A percentile compares a stretch with the other conserved stretches of the same genome.
phyloP scores from a whole-genome alignment of 108 stramenopile genomes.

The Pseudonitzschia delicatissima region DNA sequence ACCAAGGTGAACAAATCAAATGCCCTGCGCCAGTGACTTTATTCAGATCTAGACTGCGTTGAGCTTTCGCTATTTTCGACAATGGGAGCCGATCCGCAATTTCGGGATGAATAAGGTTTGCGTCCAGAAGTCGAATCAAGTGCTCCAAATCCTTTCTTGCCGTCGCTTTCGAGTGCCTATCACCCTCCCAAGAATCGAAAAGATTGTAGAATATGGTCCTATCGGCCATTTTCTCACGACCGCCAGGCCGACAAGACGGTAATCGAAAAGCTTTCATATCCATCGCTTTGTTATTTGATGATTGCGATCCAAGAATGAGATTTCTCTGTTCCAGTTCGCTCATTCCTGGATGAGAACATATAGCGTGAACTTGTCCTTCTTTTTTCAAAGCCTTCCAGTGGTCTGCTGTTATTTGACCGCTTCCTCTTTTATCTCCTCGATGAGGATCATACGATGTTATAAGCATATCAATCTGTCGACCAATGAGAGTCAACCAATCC shows the following conservation, averaged over 20 bases:
- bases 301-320: constrained; percentile 2
- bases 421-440: background rate
- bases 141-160: constrained; percentile 60
- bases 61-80: constrained; percentile 62
- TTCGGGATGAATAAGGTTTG: constrained; percentile 43
- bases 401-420: constrained; percentile 28
- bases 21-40: constrained; percentile 28
- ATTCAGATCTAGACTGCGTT: constrained; percentile 39
- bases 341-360: constrained; percentile 31
- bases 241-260: background rate
- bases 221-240: constrained; percentile 28
- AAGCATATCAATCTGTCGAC: constrained; percentile 47
- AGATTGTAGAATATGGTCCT: constrained; percentile 38
- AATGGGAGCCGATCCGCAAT: constrained; percentile 56
- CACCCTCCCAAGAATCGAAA: constrained; percentile 50
- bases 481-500: constrained; percentile 53
- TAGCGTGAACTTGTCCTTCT: constrained; percentile 35
- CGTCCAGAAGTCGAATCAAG: constrained; percentile 50
- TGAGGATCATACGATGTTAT: constrained; percentile 29
- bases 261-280: constrained; percentile 4
- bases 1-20: constrained; percentile 55
- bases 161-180: constrained; percentile 18
- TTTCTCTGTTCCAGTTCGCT: constrained; percentile 2
- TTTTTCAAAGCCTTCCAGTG: constrained; percentile 35
- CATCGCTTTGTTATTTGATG: background rate